Evolutionary conservation across 345 rosid species (phyloP).

Genomic region (Rhodamnia rubescens): DNA sequence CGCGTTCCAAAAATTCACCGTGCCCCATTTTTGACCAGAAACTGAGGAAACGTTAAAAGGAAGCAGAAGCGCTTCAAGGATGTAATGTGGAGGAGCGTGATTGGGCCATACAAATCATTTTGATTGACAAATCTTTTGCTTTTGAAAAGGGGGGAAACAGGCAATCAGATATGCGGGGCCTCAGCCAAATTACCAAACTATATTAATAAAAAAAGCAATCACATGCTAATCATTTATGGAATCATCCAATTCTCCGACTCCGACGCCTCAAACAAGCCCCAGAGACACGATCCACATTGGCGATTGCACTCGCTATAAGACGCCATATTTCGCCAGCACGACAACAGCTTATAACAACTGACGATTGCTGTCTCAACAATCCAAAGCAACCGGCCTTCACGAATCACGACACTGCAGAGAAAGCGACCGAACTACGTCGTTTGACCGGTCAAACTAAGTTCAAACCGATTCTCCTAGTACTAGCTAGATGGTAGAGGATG

Average conservation of each 20-base stretch:
- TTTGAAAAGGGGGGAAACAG: not conserved
- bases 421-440: not conserved
- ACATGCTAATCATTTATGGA: slow-evolving; percentile 6
- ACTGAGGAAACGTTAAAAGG: not conserved
- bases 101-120: not conserved
- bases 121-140: not conserved
- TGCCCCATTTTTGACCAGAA: not conserved
- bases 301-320: not conserved
- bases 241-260: not conserved
- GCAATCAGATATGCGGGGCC: not conserved
- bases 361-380: not conserved
- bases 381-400: not conserved
- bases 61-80: not conserved
- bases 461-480: not conserved
- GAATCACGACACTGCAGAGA: not conserved
- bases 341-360: not conserved
- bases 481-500: not conserved
- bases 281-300: not conserved
- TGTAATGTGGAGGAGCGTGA: not conserved
- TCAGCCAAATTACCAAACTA: not conserved
- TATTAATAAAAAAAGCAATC: not conserved
- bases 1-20: not conserved
- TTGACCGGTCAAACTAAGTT: not conserved
- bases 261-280: not conserved
- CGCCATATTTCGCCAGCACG: not conserved